Base-by-base conservation (phyloP, 768 basidiomycete genomes). In the Boletales sp. region DNA sequence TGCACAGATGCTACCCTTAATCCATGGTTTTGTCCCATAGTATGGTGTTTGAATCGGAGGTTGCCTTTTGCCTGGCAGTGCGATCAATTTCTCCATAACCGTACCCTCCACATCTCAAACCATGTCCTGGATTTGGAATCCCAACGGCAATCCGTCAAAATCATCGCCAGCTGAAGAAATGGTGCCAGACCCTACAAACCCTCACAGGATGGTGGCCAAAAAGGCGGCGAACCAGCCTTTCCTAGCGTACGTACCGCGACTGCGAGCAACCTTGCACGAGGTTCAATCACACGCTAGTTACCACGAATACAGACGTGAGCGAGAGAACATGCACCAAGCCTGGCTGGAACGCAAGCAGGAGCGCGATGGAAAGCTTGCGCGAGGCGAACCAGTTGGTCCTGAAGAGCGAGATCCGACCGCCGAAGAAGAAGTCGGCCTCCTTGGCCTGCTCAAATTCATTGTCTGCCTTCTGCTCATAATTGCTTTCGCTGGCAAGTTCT, bases 201-300 rank as follows among this genome's bases (percentile, higher is more conserved):
- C 84, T 2, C 75, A 78, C 50, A 78, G 87, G 57, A 79, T 80
- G 75, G 89, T 94, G 35, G 80, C 86, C 24, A 81, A 80, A 55
- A 95, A 94, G 73, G 69, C 81, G 38, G 90, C 92, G 29, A 97
- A 95, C 71, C 75, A 77, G 51, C 90, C 94, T 9, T 93, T 90
- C 69, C 79, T 94, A 27, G 82, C 82, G 83, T 92, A 72, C 55
- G 84, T 77, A 35, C 61, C 66, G 29, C 36, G 11, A 14, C 17
- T 11, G 24, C 43, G 17, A 38, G 21, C 14, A 39, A 21, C 34
- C 30, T 37, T 34, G 38, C 18, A 24, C 34, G 34, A 29, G 38
- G 40, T 43, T 56, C 24, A 58, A 48, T 45, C 38, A 24, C 53
- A 34, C 19, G 21, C 48, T 60, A 89, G 86, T 15, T 79, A 89